These are phyloP conservation scores for Grifola frondosa DNA, from an alignment of 1,284 basidiomycete genomes.

Conservation along the genomic window DNA sequence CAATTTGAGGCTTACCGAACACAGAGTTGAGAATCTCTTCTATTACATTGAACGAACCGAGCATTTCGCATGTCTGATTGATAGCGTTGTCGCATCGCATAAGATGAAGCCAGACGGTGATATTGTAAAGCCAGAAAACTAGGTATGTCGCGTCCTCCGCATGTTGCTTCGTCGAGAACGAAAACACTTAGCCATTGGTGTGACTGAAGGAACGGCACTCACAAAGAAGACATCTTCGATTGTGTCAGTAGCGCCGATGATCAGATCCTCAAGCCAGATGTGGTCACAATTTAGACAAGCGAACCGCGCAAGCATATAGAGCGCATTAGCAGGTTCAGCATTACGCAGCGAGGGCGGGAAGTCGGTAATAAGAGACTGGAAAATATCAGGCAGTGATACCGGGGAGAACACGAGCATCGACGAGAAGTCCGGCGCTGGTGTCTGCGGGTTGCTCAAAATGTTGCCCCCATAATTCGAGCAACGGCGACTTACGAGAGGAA, in stretches of 20 bases:
- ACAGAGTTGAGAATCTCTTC: constrained; percentile 94
- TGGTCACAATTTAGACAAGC: constrained; percentile 84
- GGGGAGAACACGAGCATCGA: constrained; percentile 92
- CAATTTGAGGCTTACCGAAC: constrained; percentile 58
- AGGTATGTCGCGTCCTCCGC: constrained; percentile 85
- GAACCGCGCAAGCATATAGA: constrained; percentile 86
- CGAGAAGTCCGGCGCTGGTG: constrained; percentile 68
- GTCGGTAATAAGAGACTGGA: constrained; percentile 78
- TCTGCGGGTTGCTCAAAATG: constrained; percentile 49
- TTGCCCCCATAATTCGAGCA: too few species aligned
- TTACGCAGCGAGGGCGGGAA: constrained; percentile 67
- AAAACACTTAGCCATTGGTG: constrained; percentile 3
- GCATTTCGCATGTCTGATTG: constrained; percentile 72
- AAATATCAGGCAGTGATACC: constrained; percentile 70
- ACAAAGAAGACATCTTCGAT: constrained; percentile 94
- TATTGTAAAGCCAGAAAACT: constrained; percentile 95
- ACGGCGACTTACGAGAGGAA: constrained; percentile 52
- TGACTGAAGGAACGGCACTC: constrained; percentile 35
- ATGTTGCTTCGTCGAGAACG: constrained; percentile 52
- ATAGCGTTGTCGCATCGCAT: constrained; percentile 82
- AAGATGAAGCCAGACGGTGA: constrained; percentile 86
- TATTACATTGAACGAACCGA: constrained; percentile 77
- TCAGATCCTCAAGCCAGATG: constrained; percentile 88
- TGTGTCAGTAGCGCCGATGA: constrained; percentile 86
- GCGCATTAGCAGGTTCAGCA: constrained; percentile 77